Percentiles rank a stretch among this genome's conserved stretches.
Evolutionary conservation across 1,284 basidiomycete species (phyloP).

Genomic region (Ganoderma lingzhi): DNA sequence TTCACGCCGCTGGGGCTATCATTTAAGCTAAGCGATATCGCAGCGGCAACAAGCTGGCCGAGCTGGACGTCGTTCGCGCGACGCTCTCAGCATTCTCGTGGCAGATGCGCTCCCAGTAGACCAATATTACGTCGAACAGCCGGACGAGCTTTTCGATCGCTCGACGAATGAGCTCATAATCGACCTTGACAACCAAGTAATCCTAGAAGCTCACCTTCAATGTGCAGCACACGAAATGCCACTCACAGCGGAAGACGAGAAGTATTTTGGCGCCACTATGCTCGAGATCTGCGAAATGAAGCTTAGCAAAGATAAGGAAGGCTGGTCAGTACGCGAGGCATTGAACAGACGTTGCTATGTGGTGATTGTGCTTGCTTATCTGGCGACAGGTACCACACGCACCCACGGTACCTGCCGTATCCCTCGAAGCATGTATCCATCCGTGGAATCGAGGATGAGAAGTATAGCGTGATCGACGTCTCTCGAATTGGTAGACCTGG

Average conservation of each 20-base stretch:
- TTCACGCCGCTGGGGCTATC: neutral
- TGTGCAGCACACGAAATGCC: conserved; percentile 93
- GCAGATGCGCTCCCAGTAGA: conserved; percentile 80
- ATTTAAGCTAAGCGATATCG: conserved; percentile 8
- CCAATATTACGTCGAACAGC: conserved; percentile 79
- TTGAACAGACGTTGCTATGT: neutral
- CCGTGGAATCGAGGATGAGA: conserved; percentile 81
- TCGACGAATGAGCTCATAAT: conserved; percentile 72
- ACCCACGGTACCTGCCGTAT: conserved; percentile 80
- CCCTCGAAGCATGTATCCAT: conserved; percentile 82
- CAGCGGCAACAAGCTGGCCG: conserved; percentile 90
- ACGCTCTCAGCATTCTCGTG: conserved; percentile 85
- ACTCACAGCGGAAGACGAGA: conserved; percentile 68
- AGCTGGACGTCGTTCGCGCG: conserved; percentile 84
- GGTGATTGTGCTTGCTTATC: neutral
- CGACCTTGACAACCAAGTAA: conserved; percentile 78
- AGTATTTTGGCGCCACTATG: conserved; percentile 77
- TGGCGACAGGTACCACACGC: conserved; percentile 74
- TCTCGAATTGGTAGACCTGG: conserved; percentile 50
- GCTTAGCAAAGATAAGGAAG: conserved; percentile 70
- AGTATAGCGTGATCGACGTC: conserved; percentile 80
- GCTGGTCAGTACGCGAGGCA: conserved; percentile 59
- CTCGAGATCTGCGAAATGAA: conserved; percentile 62
- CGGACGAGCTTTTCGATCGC: conserved; percentile 74
- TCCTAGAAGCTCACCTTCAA: conserved; percentile 88